Base-by-base conservation (phyloP, 805 yeast genomes). In the Metschnikowia picachoensis region DNA sequence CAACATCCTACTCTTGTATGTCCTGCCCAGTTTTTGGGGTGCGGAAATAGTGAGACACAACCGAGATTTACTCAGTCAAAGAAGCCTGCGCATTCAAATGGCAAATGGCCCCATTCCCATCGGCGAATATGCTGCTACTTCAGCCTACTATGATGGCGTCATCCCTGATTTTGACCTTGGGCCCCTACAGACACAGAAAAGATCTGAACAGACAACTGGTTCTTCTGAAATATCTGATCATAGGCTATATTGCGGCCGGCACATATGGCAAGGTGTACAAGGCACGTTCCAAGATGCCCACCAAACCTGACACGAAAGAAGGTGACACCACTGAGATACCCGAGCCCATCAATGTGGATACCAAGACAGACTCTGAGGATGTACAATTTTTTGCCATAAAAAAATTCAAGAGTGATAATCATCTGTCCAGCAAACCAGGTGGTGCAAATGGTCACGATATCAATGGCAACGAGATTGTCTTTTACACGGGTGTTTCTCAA, bases 241-340 rank as follows among this genome's bases (percentile, higher is more conserved):
- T 90, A 14, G 99, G 99, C 0, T 94, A 94, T 65, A 94, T 94
- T 48, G 99, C 99, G 1, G 97, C 99, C 0, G 99, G 99, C 34
- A 94, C 99, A 0, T 94, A 94, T 65, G 99, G 99, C 47, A 79
- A 89, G 48, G 96, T 89, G 17, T 94, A 90, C 70, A 92, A 94
- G 62, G 98, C 97, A 8, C 78, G 78, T 50, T 74, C 82, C 8
- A 62, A 65, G 55, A 36, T 46, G 13, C 41, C 31, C 15, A 30
- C 40, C 11, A 43, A 41, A 31, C 25, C 44, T 2, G 52, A 48
- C 42, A 37, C 46, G 3, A 52, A 55, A 11, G 54, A 46, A 9
- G 50, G 44, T 8, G 59, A 55, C 14, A 47, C 29, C 2, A 40
- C 14, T 11, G 56, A 50, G 20, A 29, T 41, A 2, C 31, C 39